Evolutionary conservation across 2,329 filamentous ascomycete genomes (phyloP), one percentile per base, ranked within the genome.

Genomic region (Pleoardoris graminearum): DNA sequence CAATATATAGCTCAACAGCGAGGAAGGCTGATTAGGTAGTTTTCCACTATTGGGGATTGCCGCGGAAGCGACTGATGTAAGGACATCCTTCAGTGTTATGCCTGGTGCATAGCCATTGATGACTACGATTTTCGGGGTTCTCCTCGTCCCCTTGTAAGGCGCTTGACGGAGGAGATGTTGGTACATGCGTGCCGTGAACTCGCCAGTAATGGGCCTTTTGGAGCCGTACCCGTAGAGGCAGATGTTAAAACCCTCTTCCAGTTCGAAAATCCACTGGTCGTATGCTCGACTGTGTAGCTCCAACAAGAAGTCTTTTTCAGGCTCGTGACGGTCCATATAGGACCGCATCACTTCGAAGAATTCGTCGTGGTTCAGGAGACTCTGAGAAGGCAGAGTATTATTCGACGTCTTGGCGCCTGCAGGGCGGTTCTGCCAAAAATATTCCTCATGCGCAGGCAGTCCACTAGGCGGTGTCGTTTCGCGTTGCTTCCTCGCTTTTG

Each of bases 161-260:
- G 68, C 14, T 56, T 59, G 43, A 59, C 58, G 48, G 27, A 61
- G 32, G 30, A 71, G 56, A n/a, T 68, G 72, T 46, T 80, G 73
- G 65, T 90, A 84, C 12, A 89, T 67, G 71, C 90, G 84, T 50
- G 84, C 82, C 0, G 90, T 91, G 69, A 96, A 95, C 37, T 83
- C 80, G 54, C 87, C 84, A 8, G 93, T 79, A 1, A 97, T 82
- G 3, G 79, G 76, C 29, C 89, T 82, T 74, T 99, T 99, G 2
- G 91, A 96, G 0, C 94, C 94, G 70, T 91, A 96, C 25, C 94
- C 94, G 70, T 95, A 97, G 0, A 97, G 76, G 68, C 94, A 96
- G 46, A 97, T 79, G 65, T 90, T 91, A 78, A 96, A 97, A 19
- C 86, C 86, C 70, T 96, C 85, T 4, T 85, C 80, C 14, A 97